Percentiles rank a stretch among this genome's conserved stretches.
Conservation (phyloP, 2,329 filamentous ascomycete genomes). For the Chrysoporthe deuterocubensis region DNA sequence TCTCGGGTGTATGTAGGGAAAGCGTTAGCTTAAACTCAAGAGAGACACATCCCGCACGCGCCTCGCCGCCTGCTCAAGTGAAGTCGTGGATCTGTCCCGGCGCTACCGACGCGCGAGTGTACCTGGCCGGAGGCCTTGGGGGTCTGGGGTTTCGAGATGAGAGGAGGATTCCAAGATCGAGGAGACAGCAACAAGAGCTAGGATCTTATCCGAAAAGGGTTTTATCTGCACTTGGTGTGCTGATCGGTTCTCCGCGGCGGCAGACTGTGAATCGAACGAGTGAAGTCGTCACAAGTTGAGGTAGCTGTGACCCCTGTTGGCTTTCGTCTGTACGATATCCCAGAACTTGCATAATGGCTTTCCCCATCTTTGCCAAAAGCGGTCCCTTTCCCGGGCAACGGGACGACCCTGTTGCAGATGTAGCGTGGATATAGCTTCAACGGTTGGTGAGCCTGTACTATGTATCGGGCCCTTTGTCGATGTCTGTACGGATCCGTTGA, state of each 20-base stretch:
- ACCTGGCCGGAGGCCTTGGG: neutral
- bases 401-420: constrained; percentile 14
- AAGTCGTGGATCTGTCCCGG: constrained; percentile 1
- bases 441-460: constrained; percentile 17
- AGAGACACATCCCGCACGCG: neutral
- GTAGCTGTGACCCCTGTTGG: neutral
- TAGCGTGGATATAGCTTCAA: constrained; percentile 13
- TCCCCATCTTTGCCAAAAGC: constrained; percentile 2
- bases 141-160: neutral
- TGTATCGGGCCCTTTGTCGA: neutral
- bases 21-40: neutral
- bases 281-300: neutral
- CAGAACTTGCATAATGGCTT: neutral
- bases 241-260: neutral
- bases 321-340: neutral
- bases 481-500: neutral
- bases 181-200: neutral
- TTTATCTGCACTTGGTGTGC: neutral
- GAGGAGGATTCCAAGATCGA: neutral
- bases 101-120: constrained; percentile 2
- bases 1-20: constrained; percentile 7
- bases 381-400: neutral
- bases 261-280: neutral
- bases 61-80: constrained; percentile 1
- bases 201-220: neutral